Evolutionary conservation across 2,329 filamentous ascomycete genomes (phyloP).

Genomic region (Cylindrodendrum hubeiense): DNA sequence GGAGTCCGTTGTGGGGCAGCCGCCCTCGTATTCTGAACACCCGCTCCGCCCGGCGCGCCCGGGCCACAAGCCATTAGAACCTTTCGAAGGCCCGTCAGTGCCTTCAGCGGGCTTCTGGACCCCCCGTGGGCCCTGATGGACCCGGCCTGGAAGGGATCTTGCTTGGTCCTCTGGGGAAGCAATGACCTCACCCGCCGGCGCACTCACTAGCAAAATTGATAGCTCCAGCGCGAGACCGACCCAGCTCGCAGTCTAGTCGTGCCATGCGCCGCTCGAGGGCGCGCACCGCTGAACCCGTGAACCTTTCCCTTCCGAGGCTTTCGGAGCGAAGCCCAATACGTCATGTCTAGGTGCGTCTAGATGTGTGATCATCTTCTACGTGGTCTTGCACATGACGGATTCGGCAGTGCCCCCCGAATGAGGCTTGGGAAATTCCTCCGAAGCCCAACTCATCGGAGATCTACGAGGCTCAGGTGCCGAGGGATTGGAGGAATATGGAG

Average conservation of each 20-base stretch:
- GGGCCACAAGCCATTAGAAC: neutral
- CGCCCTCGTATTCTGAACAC: slow-evolving; percentile 38
- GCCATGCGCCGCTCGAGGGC: slow-evolving; percentile 12
- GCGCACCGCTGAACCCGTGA: slow-evolving; percentile 13
- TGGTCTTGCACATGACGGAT: slow-evolving; percentile 8
- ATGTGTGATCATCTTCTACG: slow-evolving; percentile 18
- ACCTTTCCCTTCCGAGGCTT: neutral
- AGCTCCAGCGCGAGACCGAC: neutral
- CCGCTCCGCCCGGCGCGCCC: slow-evolving; percentile 15
- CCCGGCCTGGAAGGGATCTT: neutral
- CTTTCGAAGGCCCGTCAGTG: neutral
- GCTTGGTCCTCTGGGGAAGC: slow-evolving; percentile 2
- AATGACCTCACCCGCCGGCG: slow-evolving; percentile 38
- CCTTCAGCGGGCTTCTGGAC: slow-evolving; percentile 9
- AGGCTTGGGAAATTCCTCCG: neutral
- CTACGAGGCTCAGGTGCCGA: neutral
- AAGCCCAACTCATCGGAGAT: neutral
- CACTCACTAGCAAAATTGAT: neutral
- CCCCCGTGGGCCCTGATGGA: neutral
- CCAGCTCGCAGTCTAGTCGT: slow-evolving; percentile 27
- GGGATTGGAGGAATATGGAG: neutral
- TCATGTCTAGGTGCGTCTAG: slow-evolving; percentile 5
- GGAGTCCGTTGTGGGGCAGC: slow-evolving; percentile 34
- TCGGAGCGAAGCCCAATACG: slow-evolving; percentile 17
- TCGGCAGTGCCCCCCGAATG: neutral